Evolutionary conservation across 495 filamentous ascomycete genomes (phyloP), one percentile per base, ranked within the genome.

Genomic region (Penicilliopsis zonata): DNA sequence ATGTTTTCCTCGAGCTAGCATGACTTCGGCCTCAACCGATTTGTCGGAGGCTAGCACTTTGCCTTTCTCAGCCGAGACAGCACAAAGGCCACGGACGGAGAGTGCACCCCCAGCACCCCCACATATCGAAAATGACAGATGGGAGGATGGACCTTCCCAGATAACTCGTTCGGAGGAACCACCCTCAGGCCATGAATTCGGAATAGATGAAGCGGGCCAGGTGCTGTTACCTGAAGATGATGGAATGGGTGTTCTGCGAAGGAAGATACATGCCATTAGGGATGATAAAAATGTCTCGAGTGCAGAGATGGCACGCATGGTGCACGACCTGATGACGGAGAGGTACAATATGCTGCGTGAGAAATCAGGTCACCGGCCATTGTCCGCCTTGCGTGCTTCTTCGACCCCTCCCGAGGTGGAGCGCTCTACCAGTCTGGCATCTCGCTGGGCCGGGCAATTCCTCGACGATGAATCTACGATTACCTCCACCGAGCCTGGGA

Each of bases 291-390:
- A 73, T 6, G 59, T 80, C 15, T 53, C 74, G n/a, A 74, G 71
- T 35, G 54, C 67, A 12, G 76, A 86, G 36, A 94, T 88, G 61
- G 90, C 92, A 16, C 73, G 63, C 36, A 55, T 80, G 63, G 79
- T 99, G 56, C 90, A 96, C 54, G 57, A 67, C 21, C 46, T 94
- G 31, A 80, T 96, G 70, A 82, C 72, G 28, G 81, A 87, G 49
- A 75, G 74, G 37, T 92, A 93, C 46, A 73, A 71, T 42, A 47
- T 63, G 24, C 62, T 50, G 15, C 59, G 49, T 34, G 52, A 23
- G 41, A 52, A 36, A 50, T 46, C 35, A 38, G 55, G 40, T 36
- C 49, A 35, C 32, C 50, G 40, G 10, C 37, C 45, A 1, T 31
- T 46, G n/a, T 30, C 43, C 13, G 18, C 43, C 7, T 38, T 50